phyloP scores from a whole-genome alignment of 331 rosid genomes.

The Quercus lobata region DNA sequence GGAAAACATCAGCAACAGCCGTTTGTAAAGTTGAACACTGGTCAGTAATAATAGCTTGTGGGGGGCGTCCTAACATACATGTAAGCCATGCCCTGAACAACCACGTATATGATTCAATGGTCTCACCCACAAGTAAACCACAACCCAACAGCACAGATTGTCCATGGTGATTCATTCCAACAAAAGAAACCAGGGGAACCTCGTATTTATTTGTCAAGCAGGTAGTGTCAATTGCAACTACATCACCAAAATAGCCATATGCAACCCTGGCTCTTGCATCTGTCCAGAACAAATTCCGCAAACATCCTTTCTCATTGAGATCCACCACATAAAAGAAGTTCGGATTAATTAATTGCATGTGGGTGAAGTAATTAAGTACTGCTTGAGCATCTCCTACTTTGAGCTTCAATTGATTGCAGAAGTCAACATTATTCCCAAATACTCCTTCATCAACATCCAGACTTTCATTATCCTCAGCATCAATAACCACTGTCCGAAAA shows the following conservation, averaged over 20 bases:
- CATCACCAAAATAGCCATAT: conserved; percentile 54
- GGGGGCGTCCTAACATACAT: conserved; percentile 61
- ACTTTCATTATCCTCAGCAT: conserved; percentile 36
- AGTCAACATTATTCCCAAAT: conserved; percentile 20
- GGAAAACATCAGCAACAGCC: conserved; percentile 61
- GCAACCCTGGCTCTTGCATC: conserved; percentile 46
- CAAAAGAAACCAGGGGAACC: conserved; percentile 60
- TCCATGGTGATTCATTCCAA: conserved; percentile 66
- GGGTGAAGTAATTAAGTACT: conserved; percentile 42
- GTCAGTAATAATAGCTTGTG: conserved; percentile 52
- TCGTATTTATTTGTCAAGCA: conserved; percentile 45
- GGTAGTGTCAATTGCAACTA: conserved; percentile 45
- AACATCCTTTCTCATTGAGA: conserved; percentile 61
- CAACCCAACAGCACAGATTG: conserved; percentile 65
- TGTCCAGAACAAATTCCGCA: conserved; percentile 70
- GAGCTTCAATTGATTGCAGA: conserved; percentile 51
- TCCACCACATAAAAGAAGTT: conserved; percentile 62
- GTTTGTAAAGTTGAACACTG: conserved; percentile 42
- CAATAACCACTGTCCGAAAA: conserved; percentile 52
- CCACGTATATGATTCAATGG: conserved; percentile 69
- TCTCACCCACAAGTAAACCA: conserved; percentile 55
- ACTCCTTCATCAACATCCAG: conserved; percentile 39
- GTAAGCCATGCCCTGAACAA: conserved; percentile 75
- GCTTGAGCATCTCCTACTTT: conserved; percentile 56
- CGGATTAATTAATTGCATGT: conserved; percentile 48